Conservation (phyloP, 352 stramenopile species). For the Globisporangium alternatum region DNA sequence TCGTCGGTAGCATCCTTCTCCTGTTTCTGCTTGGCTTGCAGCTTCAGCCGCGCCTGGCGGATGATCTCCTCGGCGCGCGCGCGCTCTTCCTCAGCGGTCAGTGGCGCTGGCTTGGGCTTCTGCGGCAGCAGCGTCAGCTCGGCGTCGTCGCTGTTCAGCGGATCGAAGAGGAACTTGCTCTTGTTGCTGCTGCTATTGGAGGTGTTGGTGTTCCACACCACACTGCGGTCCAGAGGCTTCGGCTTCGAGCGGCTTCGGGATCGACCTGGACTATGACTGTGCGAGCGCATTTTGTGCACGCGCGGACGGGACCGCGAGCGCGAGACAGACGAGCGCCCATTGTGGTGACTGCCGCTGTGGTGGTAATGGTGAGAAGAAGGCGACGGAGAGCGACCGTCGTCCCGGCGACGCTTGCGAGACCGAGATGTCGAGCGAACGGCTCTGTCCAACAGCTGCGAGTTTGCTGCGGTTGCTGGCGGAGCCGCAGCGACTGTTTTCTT, state of each 20-base stretch:
- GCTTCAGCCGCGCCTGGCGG: conserved; percentile 56
- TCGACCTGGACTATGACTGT: conserved; percentile 27
- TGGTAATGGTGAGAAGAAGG: not conserved
- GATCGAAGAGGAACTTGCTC: conserved; percentile 17
- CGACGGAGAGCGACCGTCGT: conserved; percentile 1
- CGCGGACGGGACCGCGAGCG: conserved; percentile 29
- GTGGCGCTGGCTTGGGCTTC: conserved; percentile 13
- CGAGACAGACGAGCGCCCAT: conserved; percentile 27
- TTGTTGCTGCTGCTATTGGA: not conserved
- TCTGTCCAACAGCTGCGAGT: conserved; percentile 20
- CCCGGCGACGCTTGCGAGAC: conserved; percentile 30
- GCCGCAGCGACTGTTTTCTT: conserved; percentile 23
- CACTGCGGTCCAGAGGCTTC: conserved; percentile 12
- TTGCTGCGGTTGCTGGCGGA: not conserved
- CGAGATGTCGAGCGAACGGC: conserved; percentile 25
- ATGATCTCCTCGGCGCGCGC: conserved; percentile 67
- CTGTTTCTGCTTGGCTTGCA: conserved; percentile 32
- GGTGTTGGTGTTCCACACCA: conserved; percentile 15
- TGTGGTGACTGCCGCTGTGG: not conserved
- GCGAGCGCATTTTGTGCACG: conserved; percentile 18
- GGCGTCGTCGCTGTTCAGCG: conserved; percentile 12
- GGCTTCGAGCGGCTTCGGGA: conserved; percentile 17
- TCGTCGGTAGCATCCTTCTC: conserved; percentile 22
- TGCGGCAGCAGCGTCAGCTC: conserved; percentile 6
- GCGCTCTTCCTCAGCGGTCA: conserved; percentile 47